These are phyloP conservation scores for Coemansia sp. DNA, from an alignment of 192 early-diverging fungal species.

Conservation along the genomic window DNA sequence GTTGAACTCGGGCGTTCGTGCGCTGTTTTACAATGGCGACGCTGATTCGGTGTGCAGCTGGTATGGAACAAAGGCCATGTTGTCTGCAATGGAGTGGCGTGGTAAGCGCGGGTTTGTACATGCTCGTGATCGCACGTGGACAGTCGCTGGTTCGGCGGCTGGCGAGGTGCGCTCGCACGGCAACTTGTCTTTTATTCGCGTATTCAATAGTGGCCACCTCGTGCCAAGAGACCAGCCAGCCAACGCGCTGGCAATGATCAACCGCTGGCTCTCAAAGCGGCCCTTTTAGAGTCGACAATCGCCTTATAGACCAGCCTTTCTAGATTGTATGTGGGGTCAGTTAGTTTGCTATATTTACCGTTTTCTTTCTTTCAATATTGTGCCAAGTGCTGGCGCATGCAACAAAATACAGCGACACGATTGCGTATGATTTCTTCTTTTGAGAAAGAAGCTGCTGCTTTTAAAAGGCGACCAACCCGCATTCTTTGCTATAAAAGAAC, in stretches of 20 bases:
- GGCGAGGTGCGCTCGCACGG: constrained; percentile 68
- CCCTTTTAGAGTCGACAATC: not conserved
- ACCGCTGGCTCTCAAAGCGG: constrained; percentile 65
- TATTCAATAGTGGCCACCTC: constrained; percentile 88
- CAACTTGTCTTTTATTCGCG: constrained; percentile 78
- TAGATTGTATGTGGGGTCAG: too few relatives aligned
- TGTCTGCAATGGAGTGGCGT: constrained; percentile 78
- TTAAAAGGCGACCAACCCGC: too few relatives aligned
- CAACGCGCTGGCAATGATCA: constrained; percentile 78
- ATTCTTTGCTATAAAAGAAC: not conserved
- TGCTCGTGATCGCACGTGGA: constrained; percentile 75
- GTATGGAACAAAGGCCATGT: constrained; percentile 82
- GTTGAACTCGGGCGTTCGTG: constrained; percentile 73
- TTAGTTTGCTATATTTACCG: too few relatives aligned
- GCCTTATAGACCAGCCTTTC: not conserved
- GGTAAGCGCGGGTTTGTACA: constrained; percentile 70
- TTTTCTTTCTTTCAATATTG: too few relatives aligned
- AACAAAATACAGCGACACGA: too few relatives aligned
- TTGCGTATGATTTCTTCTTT: too few relatives aligned
- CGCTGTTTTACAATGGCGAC: constrained; percentile 89
- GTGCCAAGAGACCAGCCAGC: constrained; percentile 88
- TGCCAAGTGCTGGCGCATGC: too few relatives aligned
- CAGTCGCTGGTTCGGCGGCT: constrained; percentile 55
- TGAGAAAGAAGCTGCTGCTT: too few relatives aligned
- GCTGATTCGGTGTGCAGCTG: constrained; percentile 92